A percentile compares a stretch with the other conserved stretches of the same genome.
phyloP scores from a whole-genome alignment of 2,329 filamentous ascomycete genomes.

The Laburnicola sp. region DNA sequence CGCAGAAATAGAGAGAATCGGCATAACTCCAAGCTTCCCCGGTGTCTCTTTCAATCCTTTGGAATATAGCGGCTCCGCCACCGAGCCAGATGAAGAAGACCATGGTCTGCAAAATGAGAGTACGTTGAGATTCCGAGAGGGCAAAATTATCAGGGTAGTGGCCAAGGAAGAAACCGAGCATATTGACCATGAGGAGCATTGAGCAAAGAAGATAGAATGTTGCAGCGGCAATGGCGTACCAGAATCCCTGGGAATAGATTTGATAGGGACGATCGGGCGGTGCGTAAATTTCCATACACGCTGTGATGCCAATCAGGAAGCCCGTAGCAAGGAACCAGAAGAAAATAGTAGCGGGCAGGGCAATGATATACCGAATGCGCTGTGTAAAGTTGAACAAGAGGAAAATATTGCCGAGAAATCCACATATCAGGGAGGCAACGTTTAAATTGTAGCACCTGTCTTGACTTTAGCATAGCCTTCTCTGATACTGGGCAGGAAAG shows the following conservation, averaged over 20 bases:
- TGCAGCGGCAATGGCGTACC: conserved; percentile 80
- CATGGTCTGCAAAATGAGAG: conserved; percentile 88
- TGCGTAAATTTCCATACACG: conserved; percentile 66
- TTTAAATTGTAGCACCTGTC: conserved; percentile 72
- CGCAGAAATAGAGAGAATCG: conserved; percentile 61
- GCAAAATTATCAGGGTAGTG: conserved; percentile 79
- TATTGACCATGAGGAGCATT: conserved; percentile 75
- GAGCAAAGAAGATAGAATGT: conserved; percentile 78
- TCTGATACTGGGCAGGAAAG: conserved; percentile 11
- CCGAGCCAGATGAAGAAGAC: conserved; percentile 80
- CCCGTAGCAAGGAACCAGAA: conserved; percentile 71
- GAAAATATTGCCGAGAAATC: conserved; percentile 77
- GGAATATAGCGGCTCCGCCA: conserved; percentile 75
- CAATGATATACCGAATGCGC: conserved; percentile 76
- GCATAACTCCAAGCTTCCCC: conserved; percentile 68
- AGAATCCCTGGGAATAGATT: conserved; percentile 79
- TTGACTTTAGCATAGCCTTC: background rate
- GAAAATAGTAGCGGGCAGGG: conserved; percentile 79
- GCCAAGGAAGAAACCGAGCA: conserved; percentile 72
- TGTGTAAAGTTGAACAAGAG: conserved; percentile 86
- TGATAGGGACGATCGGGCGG: conserved; percentile 53
- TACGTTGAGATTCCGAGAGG: conserved; percentile 78
- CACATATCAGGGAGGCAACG: conserved; percentile 73
- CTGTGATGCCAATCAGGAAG: conserved; percentile 68
- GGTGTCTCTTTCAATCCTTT: conserved; percentile 60